Evolutionary conservation across 1,284 basidiomycete species (phyloP).

Genomic region (Papiliotrema flavescens): DNA sequence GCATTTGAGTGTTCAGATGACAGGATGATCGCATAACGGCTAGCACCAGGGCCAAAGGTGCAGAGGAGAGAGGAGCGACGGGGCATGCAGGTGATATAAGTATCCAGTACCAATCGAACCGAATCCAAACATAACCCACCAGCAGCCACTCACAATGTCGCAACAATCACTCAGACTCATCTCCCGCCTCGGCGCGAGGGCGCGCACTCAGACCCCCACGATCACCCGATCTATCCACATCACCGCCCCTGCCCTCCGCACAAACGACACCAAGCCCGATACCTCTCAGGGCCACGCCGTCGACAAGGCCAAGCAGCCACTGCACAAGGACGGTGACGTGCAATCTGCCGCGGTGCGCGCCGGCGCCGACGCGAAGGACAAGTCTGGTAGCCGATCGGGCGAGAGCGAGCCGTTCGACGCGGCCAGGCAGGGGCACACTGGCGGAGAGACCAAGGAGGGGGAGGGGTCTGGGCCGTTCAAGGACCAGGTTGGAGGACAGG

Average conservation of each 20-base stretch:
- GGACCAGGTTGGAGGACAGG: constrained; percentile 38
- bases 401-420: constrained; percentile 27
- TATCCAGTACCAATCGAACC: not conserved
- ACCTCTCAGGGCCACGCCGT: constrained; percentile 33
- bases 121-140: not conserved
- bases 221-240: constrained; percentile 1
- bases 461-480: constrained; percentile 15
- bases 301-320: constrained; percentile 21
- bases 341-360: constrained; percentile 27
- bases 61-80: no score
- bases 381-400: constrained; percentile 13
- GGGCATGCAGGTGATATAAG: no score
- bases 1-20: not conserved
- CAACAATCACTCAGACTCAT: not conserved
- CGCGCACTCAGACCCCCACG: not conserved
- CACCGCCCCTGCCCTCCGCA: constrained; percentile 1
- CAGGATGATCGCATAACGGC: not conserved
- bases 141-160: not conserved
- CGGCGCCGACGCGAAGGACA: constrained; percentile 20
- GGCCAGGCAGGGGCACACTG: constrained; percentile 22
- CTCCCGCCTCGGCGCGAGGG: not conserved
- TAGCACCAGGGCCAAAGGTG: not conserved
- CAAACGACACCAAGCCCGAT: not conserved
- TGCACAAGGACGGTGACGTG: constrained; percentile 27
- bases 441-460: constrained; percentile 24